Evolutionary conservation across 345 rosid genomes (phyloP), one percentile per base, ranked within the genome.

Genomic region (Gossypium anomalum): DNA sequence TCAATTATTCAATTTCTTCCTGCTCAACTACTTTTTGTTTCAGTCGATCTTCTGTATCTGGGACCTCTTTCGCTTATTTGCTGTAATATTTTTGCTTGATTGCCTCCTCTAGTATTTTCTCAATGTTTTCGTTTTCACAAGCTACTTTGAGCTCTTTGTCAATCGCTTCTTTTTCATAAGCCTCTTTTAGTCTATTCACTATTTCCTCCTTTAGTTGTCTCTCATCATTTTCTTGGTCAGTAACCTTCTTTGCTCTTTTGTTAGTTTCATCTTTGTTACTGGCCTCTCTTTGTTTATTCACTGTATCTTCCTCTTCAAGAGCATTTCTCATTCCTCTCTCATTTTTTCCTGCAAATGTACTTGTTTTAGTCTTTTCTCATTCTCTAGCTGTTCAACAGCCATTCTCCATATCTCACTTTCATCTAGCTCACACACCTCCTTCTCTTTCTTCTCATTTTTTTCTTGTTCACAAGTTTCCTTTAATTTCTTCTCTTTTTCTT

Each of bases 321-420:
- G 76, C 73, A 57, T 80, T 79, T 75, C 76, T 65, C 23, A 62
- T 25, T 57, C 62, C 82, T 77, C 77, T 83, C 58, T 70, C 83
- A 17, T 71, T 80, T 66, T 77, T 70, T 73, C 83, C 73, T 17
- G 76, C 74, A 80, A 83, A 76, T 71, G 77, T 70, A 71, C 76
- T 76, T 80, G 85, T 77, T 73, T 80, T 55, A 67, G 87, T 56
- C 67, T 85, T 70, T 81, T 84, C 79, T 82, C 87, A 52, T 78
- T 78, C 71, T 83, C 89, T 83, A 76, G 77, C 77, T 73, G 81
- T 79, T 81, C 87, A 72, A 61, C 75, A 29, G 71, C 62, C 78
- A 81, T 87, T 82, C 71, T 82, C 52, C 79, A 79, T 73, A 64
- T 85, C 82, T 83, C 85, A 55, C 78, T 82, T 75, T 86, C 86